A percentile compares a stretch with the other conserved stretches of the same genome.
These are phyloP conservation scores for Xerocomellus chrysenteron DNA, from an alignment of 768 basidiomycete genomes.

Conservation along the genomic window DNA sequence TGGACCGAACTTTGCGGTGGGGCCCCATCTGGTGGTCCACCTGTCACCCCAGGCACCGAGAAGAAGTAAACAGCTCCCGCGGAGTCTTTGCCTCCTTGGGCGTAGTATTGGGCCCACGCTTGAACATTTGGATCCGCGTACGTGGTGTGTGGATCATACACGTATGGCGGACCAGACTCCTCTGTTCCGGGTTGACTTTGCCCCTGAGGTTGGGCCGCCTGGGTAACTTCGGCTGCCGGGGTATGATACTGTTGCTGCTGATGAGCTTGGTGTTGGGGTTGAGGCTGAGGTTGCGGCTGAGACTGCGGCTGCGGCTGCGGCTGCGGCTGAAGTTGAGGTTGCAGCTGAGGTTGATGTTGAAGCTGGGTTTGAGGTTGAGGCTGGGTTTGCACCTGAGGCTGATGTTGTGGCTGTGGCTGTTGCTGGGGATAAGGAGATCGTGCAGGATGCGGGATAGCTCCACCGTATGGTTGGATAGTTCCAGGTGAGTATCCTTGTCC, in stretches of 20 bases:
- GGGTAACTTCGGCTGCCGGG: constrained; percentile 4
- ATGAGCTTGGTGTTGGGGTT: constrained; percentile 32
- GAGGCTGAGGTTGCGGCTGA: constrained; percentile 36
- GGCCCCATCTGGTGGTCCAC: constrained; percentile 26
- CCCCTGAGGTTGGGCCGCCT: constrained; percentile 9
- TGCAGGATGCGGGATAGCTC: constrained; percentile 26
- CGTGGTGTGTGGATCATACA: constrained; percentile 61
- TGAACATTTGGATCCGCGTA: constrained; percentile 82
- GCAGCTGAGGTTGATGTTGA: not conserved
- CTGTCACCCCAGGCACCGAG: constrained; percentile 72
- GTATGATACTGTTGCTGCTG: constrained; percentile 22
- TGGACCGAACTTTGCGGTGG: constrained; percentile 3
- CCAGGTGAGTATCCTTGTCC: constrained; percentile 23
- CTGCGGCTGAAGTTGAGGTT: constrained; percentile 16
- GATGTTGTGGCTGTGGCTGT: constrained; percentile 37
- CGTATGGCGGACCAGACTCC: constrained; percentile 45
- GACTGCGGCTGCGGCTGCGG: constrained; percentile 35
- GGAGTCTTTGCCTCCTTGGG: constrained; percentile 69
- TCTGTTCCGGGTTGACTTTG: constrained; percentile 20
- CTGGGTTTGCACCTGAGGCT: constrained; percentile 35
- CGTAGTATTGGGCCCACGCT: constrained; percentile 86
- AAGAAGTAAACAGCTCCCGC: constrained; percentile 82
- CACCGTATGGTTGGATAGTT: constrained; percentile 22
- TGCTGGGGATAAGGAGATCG: constrained; percentile 34
- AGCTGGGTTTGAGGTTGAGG: constrained; percentile 29